Base-by-base conservation (phyloP, 2,329 filamentous ascomycete species). In the Aspergillus sp. region DNA sequence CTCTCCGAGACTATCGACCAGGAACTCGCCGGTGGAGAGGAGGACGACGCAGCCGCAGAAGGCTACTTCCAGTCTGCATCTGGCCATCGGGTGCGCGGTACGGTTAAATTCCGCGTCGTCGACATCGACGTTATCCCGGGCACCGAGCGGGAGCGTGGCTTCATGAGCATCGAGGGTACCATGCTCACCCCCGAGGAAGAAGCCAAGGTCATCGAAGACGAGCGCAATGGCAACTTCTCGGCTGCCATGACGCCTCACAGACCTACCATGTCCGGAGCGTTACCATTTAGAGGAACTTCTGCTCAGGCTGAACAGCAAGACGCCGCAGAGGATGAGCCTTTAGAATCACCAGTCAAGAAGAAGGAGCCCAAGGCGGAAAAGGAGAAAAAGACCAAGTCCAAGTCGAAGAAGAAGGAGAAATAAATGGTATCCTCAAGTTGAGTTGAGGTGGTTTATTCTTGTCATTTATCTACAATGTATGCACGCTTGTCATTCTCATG, bases 91-190 rank as follows among this genome's bases (percentile, higher is more conserved):
- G 76, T 96, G 44, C 78, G 80, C 44, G 86, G 86, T 9, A 80
- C 79, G 58, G 67, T 94, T 32, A 77, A 77, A 42, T 95, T 95
- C 68, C 78, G 83, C 51, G 88, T 96, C 60, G 82, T 84, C 53
- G 88, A 94, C 62, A 88, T 93, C 50, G 90, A 96, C 54, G 61
- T 73, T 26, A 72, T 73, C 56, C 85, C 87, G 1, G 85, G 83
- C 27, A 78, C 82, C 37, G 88, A 86, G 51, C 81, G 82, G 41
- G 75, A 75, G 40, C 85, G 85, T 47, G 88, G 86, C 8, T 93
- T 91, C 61, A 69, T 95, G 48, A 90, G 85, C 54, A 83, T 96
- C 49, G 86, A 93, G 63, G 91, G 90, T 27, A 94, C 88, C n/a
- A 84, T 95, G 78, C 69, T 95, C 39, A 74, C 77, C 37, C 78